Percentiles rank a stretch among this genome's conserved stretches.
Evolutionary conservation across 345 rosid genomes (phyloP).

Genomic region (Combretum micranthum): DNA sequence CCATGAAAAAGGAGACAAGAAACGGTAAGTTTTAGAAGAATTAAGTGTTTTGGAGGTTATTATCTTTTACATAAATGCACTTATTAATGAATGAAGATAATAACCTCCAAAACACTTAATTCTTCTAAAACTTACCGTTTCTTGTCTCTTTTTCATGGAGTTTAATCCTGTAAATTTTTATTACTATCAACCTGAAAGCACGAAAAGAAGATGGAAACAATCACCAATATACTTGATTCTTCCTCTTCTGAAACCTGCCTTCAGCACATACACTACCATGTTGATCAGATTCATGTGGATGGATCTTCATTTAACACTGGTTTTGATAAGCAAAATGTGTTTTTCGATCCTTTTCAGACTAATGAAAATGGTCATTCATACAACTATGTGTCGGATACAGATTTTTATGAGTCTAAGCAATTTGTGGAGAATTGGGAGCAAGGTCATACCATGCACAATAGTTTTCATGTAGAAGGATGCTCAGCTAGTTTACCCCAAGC

Average conservation of each 20-base stretch:
- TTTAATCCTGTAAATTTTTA: too few species aligned
- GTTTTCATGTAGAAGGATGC: slow-evolving; percentile 28
- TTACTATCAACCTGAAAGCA: too few species aligned
- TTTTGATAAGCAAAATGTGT: slow-evolving; percentile 15
- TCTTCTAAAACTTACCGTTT: too few species aligned
- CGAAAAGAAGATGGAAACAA: too few species aligned
- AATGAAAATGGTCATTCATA: slow-evolving; percentile 30
- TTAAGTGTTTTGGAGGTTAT: too few species aligned
- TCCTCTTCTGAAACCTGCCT: slow-evolving; percentile 16
- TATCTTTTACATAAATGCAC: too few species aligned
- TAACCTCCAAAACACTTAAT: too few species aligned
- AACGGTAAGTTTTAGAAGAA: too few species aligned
- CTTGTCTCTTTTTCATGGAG: too few species aligned
- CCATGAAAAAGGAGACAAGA: too few species aligned
- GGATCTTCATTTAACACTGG: slow-evolving; percentile 39
- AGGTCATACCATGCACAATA: slow-evolving; percentile 41
- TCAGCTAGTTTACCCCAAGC: background rate
- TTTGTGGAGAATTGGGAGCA: slow-evolving; percentile 21
- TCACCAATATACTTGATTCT: too few species aligned
- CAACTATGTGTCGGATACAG: slow-evolving; percentile 27
- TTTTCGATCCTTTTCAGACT: slow-evolving; percentile 28
- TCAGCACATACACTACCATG: slow-evolving; percentile 46
- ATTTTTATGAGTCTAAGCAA: slow-evolving; percentile 54
- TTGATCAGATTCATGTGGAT: slow-evolving; percentile 32
- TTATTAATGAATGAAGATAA: too few species aligned